Base-by-base conservation (phyloP, 1,139 yeast species). In the Diutina mesorugosa region DNA sequence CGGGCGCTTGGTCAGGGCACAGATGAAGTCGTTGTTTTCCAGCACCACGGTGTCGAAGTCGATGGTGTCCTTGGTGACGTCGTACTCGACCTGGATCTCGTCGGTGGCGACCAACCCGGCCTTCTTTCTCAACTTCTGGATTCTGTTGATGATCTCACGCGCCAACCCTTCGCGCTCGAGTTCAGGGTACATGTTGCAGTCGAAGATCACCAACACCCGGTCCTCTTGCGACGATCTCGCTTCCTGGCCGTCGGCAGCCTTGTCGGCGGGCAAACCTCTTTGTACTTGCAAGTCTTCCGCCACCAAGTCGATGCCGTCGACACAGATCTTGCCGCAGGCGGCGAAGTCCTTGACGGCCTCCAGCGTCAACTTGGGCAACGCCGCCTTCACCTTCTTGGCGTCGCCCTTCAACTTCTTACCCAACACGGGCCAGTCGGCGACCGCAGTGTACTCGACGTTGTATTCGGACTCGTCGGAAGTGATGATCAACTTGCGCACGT, bases 351-450 rank as follows among this genome's bases (percentile, higher is more conserved):
- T 89, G 56, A 93, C 97, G 59, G 90, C 90, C 26, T 78, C 87
- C 26, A 97, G 87, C 38, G 93, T 72, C 57, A 95, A 81, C 21
- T 69, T 69, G 61, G 98, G 97, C 64, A 95, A 80, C 30, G 95
- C 98, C 67, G 86, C 95, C 79, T 93, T 93, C 60, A 95, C 99
- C 70, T 83, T 87, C 76, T 87, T 90, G 62, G 89, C 95, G 66
- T 91, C 98, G 69, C 85, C 85, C 82, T 91, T 91, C 71, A 95
- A 82, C 73, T 93, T 93, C 80, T 93, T 93, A 74, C 99, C 99
- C 63, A 95, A 81, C 18, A 90, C 90, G 57, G 98, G 96, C 99
- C 99, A 95, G 75, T 95, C 99, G 54, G 99, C 99, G 69, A 88
- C 95, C 55, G 93, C 97, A 60, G 81, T 83, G 77, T 91, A 93